Evolutionary conservation across 257 asterid genomes (phyloP).

Genomic region (Ballota nigra): DNA sequence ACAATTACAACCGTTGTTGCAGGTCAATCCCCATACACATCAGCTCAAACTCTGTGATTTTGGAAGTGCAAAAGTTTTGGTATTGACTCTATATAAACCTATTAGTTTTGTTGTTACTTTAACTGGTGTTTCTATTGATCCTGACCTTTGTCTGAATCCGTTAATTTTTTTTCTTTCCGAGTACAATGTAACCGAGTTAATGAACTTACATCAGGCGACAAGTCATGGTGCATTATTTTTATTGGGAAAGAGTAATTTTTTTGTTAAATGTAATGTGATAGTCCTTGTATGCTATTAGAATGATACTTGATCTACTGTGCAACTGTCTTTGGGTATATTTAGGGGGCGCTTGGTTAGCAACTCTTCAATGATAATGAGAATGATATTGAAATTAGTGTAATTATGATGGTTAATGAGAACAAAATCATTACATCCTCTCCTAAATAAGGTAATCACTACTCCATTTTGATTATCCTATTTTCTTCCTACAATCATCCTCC

Average conservation of each 20-base stretch:
- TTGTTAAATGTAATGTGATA: background rate
- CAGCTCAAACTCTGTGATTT: constrained; percentile 87
- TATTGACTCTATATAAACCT: constrained; percentile 24
- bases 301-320: background rate
- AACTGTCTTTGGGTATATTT: background rate
- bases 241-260: background rate
- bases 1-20: constrained; percentile 27
- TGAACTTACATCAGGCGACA: background rate
- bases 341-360: too few species aligned
- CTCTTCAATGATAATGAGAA: too few species aligned
- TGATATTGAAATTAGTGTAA: too few species aligned
- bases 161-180: too few species aligned
- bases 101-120: background rate
- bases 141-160: background rate
- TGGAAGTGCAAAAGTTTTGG: constrained; percentile 93
- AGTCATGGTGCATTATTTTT: background rate
- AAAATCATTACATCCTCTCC: too few species aligned
- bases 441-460: too few species aligned
- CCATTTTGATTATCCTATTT: too few species aligned
- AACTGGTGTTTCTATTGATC: background rate
- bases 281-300: background rate
- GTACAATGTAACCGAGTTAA: background rate
- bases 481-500: too few species aligned
- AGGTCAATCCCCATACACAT: constrained; percentile 92
- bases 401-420: too few species aligned